Evolutionary conservation across 768 basidiomycete species (phyloP), one percentile per base, ranked within the genome.

Genomic region (Coprinopsis strossmayeri): DNA sequence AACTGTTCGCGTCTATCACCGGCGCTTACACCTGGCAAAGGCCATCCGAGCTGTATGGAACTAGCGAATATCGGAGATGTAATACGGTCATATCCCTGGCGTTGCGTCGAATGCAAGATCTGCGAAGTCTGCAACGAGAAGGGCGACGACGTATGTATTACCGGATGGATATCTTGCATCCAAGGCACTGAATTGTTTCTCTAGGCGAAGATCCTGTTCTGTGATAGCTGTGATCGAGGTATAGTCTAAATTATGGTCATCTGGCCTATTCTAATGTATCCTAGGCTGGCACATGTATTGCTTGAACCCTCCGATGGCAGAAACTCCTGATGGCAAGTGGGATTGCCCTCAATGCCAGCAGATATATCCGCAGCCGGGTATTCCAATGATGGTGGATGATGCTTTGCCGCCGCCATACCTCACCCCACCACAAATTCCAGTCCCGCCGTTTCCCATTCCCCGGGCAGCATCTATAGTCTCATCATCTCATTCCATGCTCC

Each of bases 141-240:
- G 61, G 90, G 87, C 18, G 86, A 91, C 64, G 91, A 93, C 65
- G 94, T 95, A 67, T 68, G 91, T 71, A 45, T 46, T 37, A 32
- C 12, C 37, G 37, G 44, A 39, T 49, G 42, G 42, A 28, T 28
- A 41, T 25, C 48, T 44, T 17, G 26, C 41, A 34, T 28, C 42
- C 46, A 28, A 41, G 37, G 17, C 37, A 38, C 55, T 39, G 53
- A 40, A 28, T 34, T 48, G 43, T 37, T 27, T 50, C 50, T 54
- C 24, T 60, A 94, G 89, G 81, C 76, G 46, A 77, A 79, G 45
- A 83, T 96, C 54, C 64, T 98, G 46, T 87, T 97, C 57, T 98
- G 95, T 64, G 95, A 98, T 73, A 79, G 73, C 48, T 98, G 95
- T 65, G 95, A 98, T 72, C 75, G 91, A 76, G 91, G 88, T 82